A percentile compares a stretch with the other conserved stretches of the same genome.
phyloP scores from a whole-genome alignment of 352 stramenopile species.

The Globisporangium alternatum region DNA sequence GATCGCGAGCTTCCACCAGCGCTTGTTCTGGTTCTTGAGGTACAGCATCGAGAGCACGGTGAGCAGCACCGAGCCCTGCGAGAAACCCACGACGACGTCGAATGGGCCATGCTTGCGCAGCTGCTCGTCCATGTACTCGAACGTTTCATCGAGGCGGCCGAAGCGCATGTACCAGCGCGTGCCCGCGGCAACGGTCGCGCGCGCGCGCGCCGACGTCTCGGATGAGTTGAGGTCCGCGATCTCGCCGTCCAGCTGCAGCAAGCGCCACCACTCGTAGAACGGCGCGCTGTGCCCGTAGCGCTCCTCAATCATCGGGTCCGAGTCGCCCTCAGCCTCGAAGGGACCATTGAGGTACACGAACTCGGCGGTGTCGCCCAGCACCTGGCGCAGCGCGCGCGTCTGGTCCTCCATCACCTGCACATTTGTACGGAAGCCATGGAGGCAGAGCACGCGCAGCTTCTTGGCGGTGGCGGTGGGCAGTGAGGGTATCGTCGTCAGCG shows the following conservation, averaged over 20 bases:
- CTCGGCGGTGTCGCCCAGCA: constrained; percentile 29
- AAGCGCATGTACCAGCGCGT: constrained; percentile 23
- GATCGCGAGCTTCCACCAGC: constrained; percentile 36
- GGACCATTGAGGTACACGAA: constrained; percentile 42
- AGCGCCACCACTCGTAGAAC: constrained; percentile 41
- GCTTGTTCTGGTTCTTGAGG: constrained; percentile 22
- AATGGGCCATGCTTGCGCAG: constrained; percentile 30
- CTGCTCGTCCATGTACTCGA: constrained; percentile 34
- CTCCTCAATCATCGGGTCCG: constrained; percentile 32
- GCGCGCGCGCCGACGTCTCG: neutral
- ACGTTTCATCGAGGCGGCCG: constrained; percentile 25
- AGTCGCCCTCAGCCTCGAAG: constrained; percentile 32
- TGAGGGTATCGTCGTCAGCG: neutral
- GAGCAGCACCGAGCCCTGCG: constrained; percentile 36
- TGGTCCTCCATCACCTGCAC: constrained; percentile 43
- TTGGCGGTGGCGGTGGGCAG: neutral
- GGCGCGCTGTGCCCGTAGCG: constrained; percentile 25
- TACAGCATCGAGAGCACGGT: constrained; percentile 33
- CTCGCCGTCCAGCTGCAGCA: constrained; percentile 6
- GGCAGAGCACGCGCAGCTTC: constrained; percentile 45
- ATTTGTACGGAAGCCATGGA: constrained; percentile 59
- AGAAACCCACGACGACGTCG: constrained; percentile 50
- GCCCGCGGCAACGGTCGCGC: constrained; percentile 18
- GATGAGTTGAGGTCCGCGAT: constrained; percentile 4
- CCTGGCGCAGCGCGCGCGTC: constrained; percentile 32